Evolutionary conservation across 352 stramenopile species (phyloP), one percentile per base, ranked within the genome.

Genomic region (Pythium coloratum): DNA sequence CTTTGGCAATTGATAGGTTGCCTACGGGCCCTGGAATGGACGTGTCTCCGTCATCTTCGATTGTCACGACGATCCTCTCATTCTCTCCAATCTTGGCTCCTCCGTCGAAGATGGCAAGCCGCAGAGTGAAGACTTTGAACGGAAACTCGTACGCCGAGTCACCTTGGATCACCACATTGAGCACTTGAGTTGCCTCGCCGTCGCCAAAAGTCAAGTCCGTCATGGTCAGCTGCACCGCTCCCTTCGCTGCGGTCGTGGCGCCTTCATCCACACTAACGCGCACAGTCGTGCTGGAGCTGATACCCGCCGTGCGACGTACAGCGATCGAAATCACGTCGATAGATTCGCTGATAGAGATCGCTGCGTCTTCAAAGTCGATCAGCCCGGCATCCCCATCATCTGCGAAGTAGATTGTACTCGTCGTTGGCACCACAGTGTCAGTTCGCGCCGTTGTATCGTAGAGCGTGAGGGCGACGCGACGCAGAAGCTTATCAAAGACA

Each of bases 371-470:
- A 70, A 91, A 91, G 4, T 73, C 73, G 36, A 91, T 77, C 50
- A 33, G 67, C 3, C 82, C 82, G 26, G 78, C 80, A 51, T 91
- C 82, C 0, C 78, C 82, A 24, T 89, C 82, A 53, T 91, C 82
- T 1, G 55, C 8, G 50, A 91, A 84, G 2, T 64, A 73, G 10
- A 88, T 69, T 16, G 60, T 69, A 6, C 62, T 58, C 1, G n/a
- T 66, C 18, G 49, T 64, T 2, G 69, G 55, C 2, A 38, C 26
- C 6, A 86, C 67, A 1, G 42, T 20, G 28, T 84, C 75, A 0
- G 70, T 80, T 30, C 77, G 65, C 10, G 47, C 62, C 3, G 77
- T 86, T 8, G 71, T 81, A 38, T 91, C 82, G 6, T 49, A 58
- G 8, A 91, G 57, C 1, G 63, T 64, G 1, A 91, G 24, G 5